Percentiles rank a stretch among this genome's conserved stretches.
These are phyloP conservation scores for Ceratocystis diversiconidia DNA, from an alignment of 2,329 filamentous ascomycete genomes.

Conservation along the genomic window DNA sequence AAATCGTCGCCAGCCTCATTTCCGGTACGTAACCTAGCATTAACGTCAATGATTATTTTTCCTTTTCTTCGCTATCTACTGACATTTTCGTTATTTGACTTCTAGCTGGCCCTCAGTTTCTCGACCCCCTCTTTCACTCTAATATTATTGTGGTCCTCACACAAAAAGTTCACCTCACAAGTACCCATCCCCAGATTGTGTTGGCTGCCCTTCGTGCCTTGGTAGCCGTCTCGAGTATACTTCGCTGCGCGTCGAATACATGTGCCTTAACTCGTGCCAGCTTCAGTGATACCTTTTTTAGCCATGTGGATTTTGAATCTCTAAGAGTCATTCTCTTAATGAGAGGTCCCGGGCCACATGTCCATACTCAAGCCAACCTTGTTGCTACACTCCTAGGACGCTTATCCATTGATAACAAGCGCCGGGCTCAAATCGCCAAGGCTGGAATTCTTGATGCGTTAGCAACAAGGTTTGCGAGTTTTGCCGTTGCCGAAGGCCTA, in stretches of 20 bases:
- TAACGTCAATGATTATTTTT: background rate
- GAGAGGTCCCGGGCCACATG: background rate
- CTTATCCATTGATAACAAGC: constrained; percentile 5
- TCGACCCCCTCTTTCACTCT: constrained; percentile 57
- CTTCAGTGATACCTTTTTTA: constrained; percentile 6
- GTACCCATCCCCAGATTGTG: constrained; percentile 51
- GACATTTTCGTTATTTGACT: background rate
- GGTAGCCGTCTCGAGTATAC: background rate
- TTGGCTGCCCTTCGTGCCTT: constrained; percentile 56
- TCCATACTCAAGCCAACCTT: background rate
- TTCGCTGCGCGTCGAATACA: constrained; percentile 4
- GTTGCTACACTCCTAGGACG: constrained; percentile 10
- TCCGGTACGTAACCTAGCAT: background rate
- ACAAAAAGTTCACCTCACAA: constrained; percentile 49
- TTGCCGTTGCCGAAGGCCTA: constrained; percentile 52
- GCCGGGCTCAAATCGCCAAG: constrained; percentile 40
- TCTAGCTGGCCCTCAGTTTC: constrained; percentile 64
- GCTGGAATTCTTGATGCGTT: constrained; percentile 65
- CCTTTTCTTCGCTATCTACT: background rate
- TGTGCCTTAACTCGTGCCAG: background rate
- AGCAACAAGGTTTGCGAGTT: constrained; percentile 56
- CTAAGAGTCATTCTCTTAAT: constrained; percentile 3
- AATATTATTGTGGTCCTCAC: constrained; percentile 56
- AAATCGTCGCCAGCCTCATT: constrained; percentile 51
- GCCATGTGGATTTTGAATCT: background rate